phyloP scores from a whole-genome alignment of 2,329 filamentous ascomycete species.

The Zopfia rhizophila region DNA sequence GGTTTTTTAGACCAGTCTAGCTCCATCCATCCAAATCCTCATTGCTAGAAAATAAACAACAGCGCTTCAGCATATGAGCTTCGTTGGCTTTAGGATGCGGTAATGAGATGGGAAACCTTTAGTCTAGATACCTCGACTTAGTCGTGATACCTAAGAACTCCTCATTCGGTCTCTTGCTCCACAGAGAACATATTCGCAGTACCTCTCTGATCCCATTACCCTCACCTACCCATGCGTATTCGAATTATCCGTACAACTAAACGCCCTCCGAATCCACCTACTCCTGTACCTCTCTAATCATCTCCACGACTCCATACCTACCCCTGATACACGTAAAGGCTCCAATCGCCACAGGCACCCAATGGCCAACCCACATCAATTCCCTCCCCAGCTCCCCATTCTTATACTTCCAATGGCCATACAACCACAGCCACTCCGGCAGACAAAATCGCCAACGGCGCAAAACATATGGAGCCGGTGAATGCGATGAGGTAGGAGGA shows the following conservation, averaged over 20 bases:
- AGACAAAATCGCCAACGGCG: slow-evolving; percentile 61
- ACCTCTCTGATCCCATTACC: neutral
- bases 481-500: slow-evolving; percentile 64
- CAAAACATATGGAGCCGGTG: slow-evolving; percentile 62
- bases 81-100: too few relatives aligned
- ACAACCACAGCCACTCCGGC: slow-evolving; percentile 63
- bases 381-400: slow-evolving; percentile 49
- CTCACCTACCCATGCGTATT: too few relatives aligned
- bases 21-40: too few relatives aligned
- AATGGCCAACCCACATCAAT: slow-evolving; percentile 54
- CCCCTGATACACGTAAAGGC: slow-evolving; percentile 61
- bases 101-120: too few relatives aligned
- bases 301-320: slow-evolving; percentile 62
- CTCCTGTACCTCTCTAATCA: slow-evolving; percentile 62
- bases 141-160: too few relatives aligned
- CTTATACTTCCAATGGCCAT: slow-evolving; percentile 58
- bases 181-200: too few relatives aligned
- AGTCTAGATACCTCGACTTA: too few relatives aligned
- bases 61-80: too few relatives aligned
- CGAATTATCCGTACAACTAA: slow-evolving; percentile 42
- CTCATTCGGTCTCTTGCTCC: too few relatives aligned
- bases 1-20: too few relatives aligned
- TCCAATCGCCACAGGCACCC: slow-evolving; percentile 56
- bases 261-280: slow-evolving; percentile 55
- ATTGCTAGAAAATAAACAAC: too few relatives aligned